Evolutionary conservation across 148 eudicot species (phyloP).

Genomic region (Linanthus parryae): DNA sequence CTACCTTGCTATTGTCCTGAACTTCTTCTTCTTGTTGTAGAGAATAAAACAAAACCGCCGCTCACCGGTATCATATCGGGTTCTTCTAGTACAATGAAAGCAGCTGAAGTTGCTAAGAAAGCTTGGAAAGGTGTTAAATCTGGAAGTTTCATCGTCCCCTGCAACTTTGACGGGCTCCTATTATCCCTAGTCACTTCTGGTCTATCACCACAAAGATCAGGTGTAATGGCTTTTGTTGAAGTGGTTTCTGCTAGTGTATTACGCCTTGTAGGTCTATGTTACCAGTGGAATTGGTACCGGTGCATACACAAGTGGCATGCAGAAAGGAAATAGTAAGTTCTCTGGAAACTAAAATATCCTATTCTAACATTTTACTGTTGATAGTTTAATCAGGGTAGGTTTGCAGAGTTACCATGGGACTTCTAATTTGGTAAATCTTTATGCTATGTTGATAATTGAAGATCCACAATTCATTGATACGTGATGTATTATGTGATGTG

Average conservation of each 20-base stretch:
- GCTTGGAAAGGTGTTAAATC: conserved; percentile 59
- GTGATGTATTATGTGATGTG: too few species aligned
- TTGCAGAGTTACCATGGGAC: too few species aligned
- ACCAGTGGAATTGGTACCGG: conserved; percentile 77
- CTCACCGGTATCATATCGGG: conserved; percentile 67
- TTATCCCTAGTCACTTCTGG: conserved; percentile 80
- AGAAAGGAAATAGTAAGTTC: conserved; percentile 35
- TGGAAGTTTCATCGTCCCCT: conserved; percentile 65
- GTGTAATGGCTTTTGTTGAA: conserved; percentile 79
- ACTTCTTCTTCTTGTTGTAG: conserved; percentile 25
- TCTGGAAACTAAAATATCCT: too few species aligned
- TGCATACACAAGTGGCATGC: conserved; percentile 65
- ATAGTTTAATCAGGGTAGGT: too few species aligned
- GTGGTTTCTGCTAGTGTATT: conserved; percentile 49
- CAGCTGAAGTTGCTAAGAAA: conserved; percentile 80
- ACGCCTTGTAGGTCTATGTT: conserved; percentile 60
- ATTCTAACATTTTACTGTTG: too few species aligned
- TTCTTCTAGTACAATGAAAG: conserved; percentile 82
- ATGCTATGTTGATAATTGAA: too few species aligned
- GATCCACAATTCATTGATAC: too few species aligned
- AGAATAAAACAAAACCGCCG: conserved; percentile 58
- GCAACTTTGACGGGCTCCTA: conserved; percentile 71
- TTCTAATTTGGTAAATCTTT: too few species aligned
- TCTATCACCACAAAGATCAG: conserved; percentile 78
- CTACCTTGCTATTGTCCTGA: too few species aligned